Conservation (phyloP, 345 rosid genomes). For the Rhodamnia rubescens region DNA sequence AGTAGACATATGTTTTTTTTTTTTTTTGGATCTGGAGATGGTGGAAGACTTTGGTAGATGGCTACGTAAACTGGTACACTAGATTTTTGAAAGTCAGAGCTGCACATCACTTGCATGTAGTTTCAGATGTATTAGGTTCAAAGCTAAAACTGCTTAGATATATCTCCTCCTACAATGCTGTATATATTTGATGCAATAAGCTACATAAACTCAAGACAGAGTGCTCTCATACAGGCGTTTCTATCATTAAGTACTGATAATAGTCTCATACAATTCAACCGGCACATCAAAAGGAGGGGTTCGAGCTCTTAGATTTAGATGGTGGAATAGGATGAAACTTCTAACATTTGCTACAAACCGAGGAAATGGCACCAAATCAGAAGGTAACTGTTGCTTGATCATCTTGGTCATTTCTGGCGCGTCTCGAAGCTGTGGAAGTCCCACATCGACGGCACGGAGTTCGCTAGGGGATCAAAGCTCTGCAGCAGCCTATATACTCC, state of each 20-base stretch:
- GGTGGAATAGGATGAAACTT: conserved; percentile 90
- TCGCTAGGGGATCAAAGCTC: too few relatives aligned
- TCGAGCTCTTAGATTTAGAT: conserved; percentile 72
- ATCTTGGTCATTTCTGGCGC: too few relatives aligned
- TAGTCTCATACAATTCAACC: too few relatives aligned
- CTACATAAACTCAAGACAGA: not conserved
- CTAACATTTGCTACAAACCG: conserved; percentile 74
- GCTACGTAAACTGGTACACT: not conserved
- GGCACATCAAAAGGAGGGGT: conserved; percentile 15
- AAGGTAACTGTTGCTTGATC: conserved; percentile 24
- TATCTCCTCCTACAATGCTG: not conserved
- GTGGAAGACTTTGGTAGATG: not conserved
- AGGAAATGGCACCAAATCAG: conserved; percentile 58
- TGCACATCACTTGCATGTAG: not conserved
- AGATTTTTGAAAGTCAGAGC: not conserved
- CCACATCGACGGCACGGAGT: too few relatives aligned
- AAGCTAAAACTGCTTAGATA: not conserved
- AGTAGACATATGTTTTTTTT: not conserved
- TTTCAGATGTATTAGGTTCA: not conserved
- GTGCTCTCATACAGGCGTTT: not conserved
- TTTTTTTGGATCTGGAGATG: too few relatives aligned
- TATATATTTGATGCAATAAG: not conserved
- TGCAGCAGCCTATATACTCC: too few relatives aligned
- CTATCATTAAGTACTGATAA: too few relatives aligned
- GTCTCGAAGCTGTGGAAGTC: too few relatives aligned